phyloP scores from a whole-genome alignment of 257 asterid species.

The Forsythia suspensa region DNA sequence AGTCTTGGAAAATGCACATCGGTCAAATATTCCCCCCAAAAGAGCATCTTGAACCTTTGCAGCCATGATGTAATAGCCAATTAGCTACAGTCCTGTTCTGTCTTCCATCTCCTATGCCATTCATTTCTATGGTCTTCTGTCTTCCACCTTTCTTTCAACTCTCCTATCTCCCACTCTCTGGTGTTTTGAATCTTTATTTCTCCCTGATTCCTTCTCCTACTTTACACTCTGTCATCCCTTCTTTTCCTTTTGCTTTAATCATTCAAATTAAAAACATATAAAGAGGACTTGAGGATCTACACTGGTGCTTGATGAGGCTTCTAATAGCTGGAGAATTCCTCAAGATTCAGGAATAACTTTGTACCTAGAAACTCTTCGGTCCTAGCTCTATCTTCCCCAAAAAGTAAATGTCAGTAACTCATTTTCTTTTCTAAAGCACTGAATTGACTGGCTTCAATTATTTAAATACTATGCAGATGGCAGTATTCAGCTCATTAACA shows the following conservation, averaged over 20 bases:
- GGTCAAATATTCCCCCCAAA: background rate
- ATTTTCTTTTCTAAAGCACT: background rate
- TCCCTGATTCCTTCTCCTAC: background rate
- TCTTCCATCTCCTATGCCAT: background rate
- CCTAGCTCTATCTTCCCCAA: background rate
- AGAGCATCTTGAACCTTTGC: background rate
- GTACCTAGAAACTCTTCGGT: background rate
- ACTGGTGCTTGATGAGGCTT: background rate
- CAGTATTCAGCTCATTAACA: background rate
- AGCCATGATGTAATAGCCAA: background rate
- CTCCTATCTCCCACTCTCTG: background rate
- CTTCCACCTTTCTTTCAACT: slow-evolving; percentile 3
- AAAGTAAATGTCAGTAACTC: background rate
- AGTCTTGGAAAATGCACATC: background rate
- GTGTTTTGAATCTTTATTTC: background rate
- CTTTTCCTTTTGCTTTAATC: background rate
- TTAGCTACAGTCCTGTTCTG: background rate
- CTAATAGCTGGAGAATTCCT: no score
- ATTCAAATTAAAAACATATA: background rate
- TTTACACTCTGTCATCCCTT: background rate
- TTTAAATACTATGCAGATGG: background rate
- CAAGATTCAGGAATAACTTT: no score
- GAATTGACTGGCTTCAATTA: background rate
- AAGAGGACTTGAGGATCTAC: background rate
- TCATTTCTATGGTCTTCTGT: background rate